Conservation (phyloP, 306 rosid genomes). For the Pachyrhizus erosus region DNA sequence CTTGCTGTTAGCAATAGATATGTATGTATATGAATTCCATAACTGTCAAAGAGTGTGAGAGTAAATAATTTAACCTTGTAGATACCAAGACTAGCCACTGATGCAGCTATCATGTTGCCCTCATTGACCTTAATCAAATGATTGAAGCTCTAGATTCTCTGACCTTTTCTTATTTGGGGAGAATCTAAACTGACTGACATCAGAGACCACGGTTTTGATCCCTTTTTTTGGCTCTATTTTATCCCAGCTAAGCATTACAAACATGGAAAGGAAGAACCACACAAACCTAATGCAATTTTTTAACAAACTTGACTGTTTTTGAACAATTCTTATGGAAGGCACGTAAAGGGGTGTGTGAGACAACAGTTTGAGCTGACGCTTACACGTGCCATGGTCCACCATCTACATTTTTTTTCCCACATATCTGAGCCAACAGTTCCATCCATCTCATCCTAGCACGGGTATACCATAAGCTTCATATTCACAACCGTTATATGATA, state of each 20-base stretch:
- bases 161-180: background rate
- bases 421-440: background rate
- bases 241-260: background rate
- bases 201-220: background rate
- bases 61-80: background rate
- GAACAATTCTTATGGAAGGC: slow-evolving; percentile 10
- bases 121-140: slow-evolving; percentile 32
- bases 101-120: background rate
- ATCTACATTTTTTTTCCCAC: background rate
- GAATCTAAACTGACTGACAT: slow-evolving; percentile 37
- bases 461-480: background rate
- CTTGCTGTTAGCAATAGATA: background rate
- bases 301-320: background rate
- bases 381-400: slow-evolving; percentile 35
- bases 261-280: background rate
- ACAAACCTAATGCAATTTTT: background rate
- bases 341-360: slow-evolving; percentile 33
- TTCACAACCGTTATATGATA: background rate
- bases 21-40: background rate
- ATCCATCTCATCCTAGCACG: background rate
- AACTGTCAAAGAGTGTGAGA: background rate
- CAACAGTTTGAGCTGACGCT: background rate
- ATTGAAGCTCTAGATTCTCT: slow-evolving; percentile 10
- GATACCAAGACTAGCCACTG: no score
- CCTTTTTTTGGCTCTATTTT: background rate